A percentile compares a stretch with the other conserved stretches of the same genome.
Conservation (phyloP, 306 rosid species). For the Herpetospermum pedunculosum region DNA sequence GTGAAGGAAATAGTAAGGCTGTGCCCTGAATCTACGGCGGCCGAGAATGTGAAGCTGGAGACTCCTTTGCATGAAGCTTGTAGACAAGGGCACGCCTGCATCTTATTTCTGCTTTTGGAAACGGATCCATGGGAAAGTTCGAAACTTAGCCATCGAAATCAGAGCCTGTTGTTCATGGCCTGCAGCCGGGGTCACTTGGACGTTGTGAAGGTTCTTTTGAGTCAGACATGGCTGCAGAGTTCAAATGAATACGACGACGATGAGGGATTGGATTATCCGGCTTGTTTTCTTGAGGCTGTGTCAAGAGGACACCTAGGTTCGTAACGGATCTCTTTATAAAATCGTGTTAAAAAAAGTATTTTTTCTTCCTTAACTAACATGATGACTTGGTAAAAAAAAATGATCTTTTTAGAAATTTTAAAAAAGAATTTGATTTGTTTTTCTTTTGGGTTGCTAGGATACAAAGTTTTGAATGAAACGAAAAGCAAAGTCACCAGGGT, state of each 20-base stretch:
- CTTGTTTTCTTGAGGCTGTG: conserved; percentile 39
- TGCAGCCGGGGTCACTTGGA: conserved; percentile 23
- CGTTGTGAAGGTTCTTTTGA: conserved; percentile 31
- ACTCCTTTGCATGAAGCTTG: conserved; percentile 64
- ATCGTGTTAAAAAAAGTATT: too few relatives aligned
- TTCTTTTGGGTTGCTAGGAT: too few relatives aligned
- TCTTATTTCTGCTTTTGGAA: conserved; percentile 34
- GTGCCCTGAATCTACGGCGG: conserved; percentile 29
- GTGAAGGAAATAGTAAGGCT: conserved; percentile 35
- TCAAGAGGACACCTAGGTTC: conserved; percentile 52
- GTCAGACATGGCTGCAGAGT: conserved; percentile 16
- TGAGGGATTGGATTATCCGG: conserved; percentile 30
- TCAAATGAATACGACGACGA: conserved; percentile 19
- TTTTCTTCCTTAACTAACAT: too few relatives aligned
- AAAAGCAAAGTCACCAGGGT: too few relatives aligned
- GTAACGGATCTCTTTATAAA: too few relatives aligned
- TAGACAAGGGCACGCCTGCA: conserved; percentile 20
- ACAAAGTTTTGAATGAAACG: too few relatives aligned
- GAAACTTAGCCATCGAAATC: conserved; percentile 26
- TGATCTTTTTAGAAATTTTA: too few relatives aligned
- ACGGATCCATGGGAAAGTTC: conserved; percentile 28
- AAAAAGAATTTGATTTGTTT: too few relatives aligned
- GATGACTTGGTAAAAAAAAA: too few relatives aligned
- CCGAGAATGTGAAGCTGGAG: conserved; percentile 35
- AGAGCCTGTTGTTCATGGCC: conserved; percentile 33